Evolutionary conservation across 441 rosid species (phyloP).

Genomic region (Corymbia citriodora): DNA sequence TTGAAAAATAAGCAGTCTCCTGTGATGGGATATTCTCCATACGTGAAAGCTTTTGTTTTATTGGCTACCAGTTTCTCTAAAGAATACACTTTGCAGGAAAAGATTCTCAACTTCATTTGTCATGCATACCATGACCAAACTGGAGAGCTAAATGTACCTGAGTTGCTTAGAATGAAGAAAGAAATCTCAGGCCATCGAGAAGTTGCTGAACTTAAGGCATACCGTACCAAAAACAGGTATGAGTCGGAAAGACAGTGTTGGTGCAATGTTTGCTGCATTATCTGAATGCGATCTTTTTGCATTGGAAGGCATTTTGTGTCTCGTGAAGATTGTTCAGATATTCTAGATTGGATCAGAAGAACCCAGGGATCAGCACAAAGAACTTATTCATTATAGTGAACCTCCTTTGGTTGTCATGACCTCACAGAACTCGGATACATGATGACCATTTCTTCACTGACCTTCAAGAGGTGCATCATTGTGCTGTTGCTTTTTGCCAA

Average conservation of each 20-base stretch:
- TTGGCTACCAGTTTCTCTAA: not conserved
- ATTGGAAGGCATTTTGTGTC: slow-evolving; percentile 56
- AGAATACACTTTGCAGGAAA: slow-evolving; percentile 38
- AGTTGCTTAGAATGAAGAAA: slow-evolving; percentile 52
- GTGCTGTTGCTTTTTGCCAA: not conserved
- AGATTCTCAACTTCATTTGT: slow-evolving; percentile 46
- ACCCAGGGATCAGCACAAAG: slow-evolving; percentile 22
- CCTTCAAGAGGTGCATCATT: not conserved
- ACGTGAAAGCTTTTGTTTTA: not conserved
- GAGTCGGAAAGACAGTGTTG: not conserved
- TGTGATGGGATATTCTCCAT: not conserved
- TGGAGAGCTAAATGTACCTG: slow-evolving; percentile 46
- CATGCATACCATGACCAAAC: slow-evolving; percentile 53
- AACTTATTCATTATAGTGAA: not conserved
- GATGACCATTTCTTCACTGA: not conserved
- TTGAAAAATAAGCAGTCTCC: not conserved
- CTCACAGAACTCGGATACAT: not conserved
- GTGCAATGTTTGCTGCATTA: not conserved
- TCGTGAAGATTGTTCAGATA: slow-evolving; percentile 55
- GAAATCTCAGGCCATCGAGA: slow-evolving; percentile 40
- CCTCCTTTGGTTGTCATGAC: not conserved
- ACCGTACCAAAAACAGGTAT: slow-evolving; percentile 67
- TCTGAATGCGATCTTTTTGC: slow-evolving; percentile 1
- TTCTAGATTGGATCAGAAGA: slow-evolving; percentile 64
- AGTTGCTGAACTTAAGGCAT: slow-evolving; percentile 47